These are phyloP conservation scores for Lactuca sativa DNA, from an alignment of 129 eudicot species.

Conservation along the genomic window DNA sequence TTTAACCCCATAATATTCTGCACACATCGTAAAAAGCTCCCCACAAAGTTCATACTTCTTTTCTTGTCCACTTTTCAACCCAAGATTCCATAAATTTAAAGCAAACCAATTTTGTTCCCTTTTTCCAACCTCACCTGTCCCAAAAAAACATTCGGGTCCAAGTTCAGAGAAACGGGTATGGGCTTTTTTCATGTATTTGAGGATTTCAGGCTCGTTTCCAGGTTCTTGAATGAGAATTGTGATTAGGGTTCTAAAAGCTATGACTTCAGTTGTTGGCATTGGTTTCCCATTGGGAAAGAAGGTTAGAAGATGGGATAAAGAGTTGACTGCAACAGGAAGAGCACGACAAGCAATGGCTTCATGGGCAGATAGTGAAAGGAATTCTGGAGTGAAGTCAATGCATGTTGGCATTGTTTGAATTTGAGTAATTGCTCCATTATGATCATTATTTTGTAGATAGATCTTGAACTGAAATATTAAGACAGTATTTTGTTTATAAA, in stretches of 20 bases:
- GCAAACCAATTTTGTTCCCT: conserved; percentile 88
- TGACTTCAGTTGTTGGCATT: conserved; percentile 79
- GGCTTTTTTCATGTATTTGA: conserved; percentile 73
- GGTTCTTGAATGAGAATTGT: conserved; percentile 62
- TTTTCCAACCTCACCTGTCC: conserved; percentile 84
- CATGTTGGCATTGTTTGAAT: conserved; percentile 77
- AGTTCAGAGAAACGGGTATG: conserved; percentile 60
- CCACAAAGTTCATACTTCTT: conserved; percentile 54
- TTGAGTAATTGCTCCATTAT: conserved; percentile 67
- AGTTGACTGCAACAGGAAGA: conserved; percentile 71
- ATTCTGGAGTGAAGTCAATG: conserved; percentile 84
- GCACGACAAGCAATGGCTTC: conserved; percentile 90
- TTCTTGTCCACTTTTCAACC: conserved; percentile 66
- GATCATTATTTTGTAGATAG: conserved; percentile 74
- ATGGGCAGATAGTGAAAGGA: conserved; percentile 89
- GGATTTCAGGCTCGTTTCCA: conserved; percentile 58
- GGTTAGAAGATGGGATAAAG: conserved; percentile 67
- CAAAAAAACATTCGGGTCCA: conserved; percentile 76
- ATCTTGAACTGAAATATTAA: conserved; percentile 77
- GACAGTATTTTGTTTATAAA: conserved; percentile 7
- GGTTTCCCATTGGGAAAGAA: conserved; percentile 71
- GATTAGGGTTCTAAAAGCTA: conserved; percentile 72
- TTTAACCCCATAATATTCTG: conserved; percentile 60
- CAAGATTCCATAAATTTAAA: conserved; percentile 66
- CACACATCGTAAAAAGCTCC: conserved; percentile 68